Evolutionary conservation across 2,329 filamentous ascomycete species (phyloP).

Genomic region (Capronia epimyces): DNA sequence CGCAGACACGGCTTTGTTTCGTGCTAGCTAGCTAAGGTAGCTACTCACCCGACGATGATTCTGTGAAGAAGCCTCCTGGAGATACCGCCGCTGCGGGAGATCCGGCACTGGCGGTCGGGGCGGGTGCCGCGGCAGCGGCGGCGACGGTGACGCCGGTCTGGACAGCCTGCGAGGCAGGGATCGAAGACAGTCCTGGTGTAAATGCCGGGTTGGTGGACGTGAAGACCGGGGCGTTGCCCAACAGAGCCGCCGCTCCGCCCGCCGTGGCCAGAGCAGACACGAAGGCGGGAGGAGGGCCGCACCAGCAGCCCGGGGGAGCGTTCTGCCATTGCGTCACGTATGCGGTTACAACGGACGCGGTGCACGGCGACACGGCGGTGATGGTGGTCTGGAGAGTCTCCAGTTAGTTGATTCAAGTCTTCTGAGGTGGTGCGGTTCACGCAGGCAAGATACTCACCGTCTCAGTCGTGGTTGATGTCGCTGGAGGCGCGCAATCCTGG

Average conservation of each 20-base stretch:
- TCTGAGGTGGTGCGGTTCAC: not conserved
- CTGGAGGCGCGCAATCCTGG: constrained; percentile 8
- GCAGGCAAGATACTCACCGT: constrained; percentile 12
- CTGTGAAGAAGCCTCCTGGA: constrained; percentile 13
- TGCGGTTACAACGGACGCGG: constrained; percentile 16
- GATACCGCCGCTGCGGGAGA: constrained; percentile 9
- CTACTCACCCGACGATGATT: constrained; percentile 11
- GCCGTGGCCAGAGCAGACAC: not conserved
- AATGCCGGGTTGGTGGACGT: constrained; percentile 16
- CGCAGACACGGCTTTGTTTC: too few species aligned
- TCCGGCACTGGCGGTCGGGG: constrained; percentile 5
- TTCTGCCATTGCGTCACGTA: constrained; percentile 21
- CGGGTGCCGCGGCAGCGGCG: constrained; percentile 9
- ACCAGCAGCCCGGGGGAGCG: constrained; percentile 22
- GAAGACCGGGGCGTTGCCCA: constrained; percentile 14
- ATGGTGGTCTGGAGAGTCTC: constrained; percentile 21
- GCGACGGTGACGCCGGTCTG: constrained; percentile 23
- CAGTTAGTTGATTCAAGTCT: not conserved
- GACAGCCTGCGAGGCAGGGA: constrained; percentile 23
- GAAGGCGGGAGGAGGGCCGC: constrained; percentile 5
- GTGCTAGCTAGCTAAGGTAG: too few species aligned
- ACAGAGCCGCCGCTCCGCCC: not conserved
- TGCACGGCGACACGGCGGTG: constrained; percentile 20
- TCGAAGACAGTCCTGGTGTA: constrained; percentile 23
- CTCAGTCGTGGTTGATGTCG: constrained; percentile 14